These are phyloP conservation scores for Hypoxylon sp. DNA, from an alignment of 2,329 filamentous ascomycete genomes.

Conservation along the genomic window DNA sequence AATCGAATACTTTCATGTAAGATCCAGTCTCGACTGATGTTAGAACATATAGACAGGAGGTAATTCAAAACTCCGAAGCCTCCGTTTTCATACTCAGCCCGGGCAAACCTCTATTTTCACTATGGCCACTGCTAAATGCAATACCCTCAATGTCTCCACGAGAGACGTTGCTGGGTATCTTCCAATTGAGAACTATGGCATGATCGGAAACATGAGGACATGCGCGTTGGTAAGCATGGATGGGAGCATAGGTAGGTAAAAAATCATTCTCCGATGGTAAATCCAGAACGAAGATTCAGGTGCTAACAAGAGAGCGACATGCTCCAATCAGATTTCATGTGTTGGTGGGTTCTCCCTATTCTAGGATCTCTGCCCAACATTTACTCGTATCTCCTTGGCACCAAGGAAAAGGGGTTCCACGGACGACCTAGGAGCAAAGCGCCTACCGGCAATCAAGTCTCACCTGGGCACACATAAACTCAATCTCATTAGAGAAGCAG, in stretches of 20 bases:
- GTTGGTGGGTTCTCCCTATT: conserved; percentile 66
- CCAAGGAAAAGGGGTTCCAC: background rate
- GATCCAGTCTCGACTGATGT: conserved; percentile 3
- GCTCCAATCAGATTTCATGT: conserved; percentile 73
- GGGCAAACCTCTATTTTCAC: background rate
- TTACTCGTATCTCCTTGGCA: background rate
- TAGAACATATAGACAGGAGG: conserved; percentile 17
- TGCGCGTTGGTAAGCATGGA: conserved; percentile 81
- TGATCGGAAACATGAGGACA: conserved; percentile 85
- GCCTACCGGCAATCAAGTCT: background rate
- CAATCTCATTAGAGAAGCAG: background rate
- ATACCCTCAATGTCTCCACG: conserved; percentile 45
- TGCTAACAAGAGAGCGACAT: conserved; percentile 20
- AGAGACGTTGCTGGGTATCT: conserved; percentile 61
- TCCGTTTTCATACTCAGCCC: conserved; percentile 4
- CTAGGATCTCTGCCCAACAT: conserved; percentile 6
- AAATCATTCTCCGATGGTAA: background rate
- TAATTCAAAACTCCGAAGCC: conserved; percentile 6
- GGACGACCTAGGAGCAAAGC: background rate
- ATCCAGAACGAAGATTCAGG: background rate
- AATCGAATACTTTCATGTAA: background rate
- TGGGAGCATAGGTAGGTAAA: conserved; percentile 68
- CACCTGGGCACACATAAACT: background rate
- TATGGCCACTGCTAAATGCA: conserved; percentile 44
- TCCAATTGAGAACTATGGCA: conserved; percentile 81